A percentile compares a stretch with the other conserved stretches of the same genome.
These are phyloP conservation scores for Chloromonas sp. DNA, from an alignment of 163 green algal genomes.

Conservation along the genomic window DNA sequence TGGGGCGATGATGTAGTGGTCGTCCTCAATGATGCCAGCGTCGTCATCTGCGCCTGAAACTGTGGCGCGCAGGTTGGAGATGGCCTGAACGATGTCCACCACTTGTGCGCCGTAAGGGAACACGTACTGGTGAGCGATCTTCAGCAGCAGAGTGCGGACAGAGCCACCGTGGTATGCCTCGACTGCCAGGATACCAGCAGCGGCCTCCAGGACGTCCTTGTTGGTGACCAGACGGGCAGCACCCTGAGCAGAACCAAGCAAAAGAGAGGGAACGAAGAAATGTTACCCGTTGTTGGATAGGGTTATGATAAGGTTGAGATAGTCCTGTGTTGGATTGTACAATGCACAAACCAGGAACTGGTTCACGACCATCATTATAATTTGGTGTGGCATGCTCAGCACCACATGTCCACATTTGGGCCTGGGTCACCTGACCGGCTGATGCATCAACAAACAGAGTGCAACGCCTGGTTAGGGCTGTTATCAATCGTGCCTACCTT, in stretches of 20 bases:
- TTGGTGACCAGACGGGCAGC: slow-evolving; percentile 21
- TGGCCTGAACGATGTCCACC: slow-evolving; percentile 28
- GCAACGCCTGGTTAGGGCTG: too few species aligned
- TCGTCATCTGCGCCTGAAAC: slow-evolving; percentile 29
- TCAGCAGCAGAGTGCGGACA: slow-evolving; percentile 36
- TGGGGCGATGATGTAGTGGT: slow-evolving; percentile 10
- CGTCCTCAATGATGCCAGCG: slow-evolving; percentile 12
- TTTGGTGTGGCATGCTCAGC: too few species aligned
- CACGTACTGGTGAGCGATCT: slow-evolving; percentile 10
- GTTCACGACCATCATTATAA: too few species aligned
- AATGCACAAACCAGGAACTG: too few species aligned
- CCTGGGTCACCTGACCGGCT: too few species aligned
- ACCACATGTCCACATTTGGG: too few species aligned
- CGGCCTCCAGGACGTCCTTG: slow-evolving; percentile 18
- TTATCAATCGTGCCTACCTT: slow-evolving; percentile 4
- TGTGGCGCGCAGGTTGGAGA: slow-evolving; percentile 28
- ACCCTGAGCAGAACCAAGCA: slow-evolving; percentile 5
- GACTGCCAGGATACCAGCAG: slow-evolving; percentile 38
- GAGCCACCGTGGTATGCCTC: slow-evolving; percentile 56
- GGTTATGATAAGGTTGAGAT: too few species aligned
- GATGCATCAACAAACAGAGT: too few species aligned
- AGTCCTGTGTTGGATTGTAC: too few species aligned
- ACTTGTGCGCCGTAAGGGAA: slow-evolving; percentile 30
- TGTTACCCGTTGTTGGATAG: background rate
- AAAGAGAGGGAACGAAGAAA: background rate